A percentile compares a stretch with the other conserved stretches of the same genome.
phyloP scores from a whole-genome alignment of 1,284 basidiomycete species.

The Cutaneotrichosporon sp. region DNA sequence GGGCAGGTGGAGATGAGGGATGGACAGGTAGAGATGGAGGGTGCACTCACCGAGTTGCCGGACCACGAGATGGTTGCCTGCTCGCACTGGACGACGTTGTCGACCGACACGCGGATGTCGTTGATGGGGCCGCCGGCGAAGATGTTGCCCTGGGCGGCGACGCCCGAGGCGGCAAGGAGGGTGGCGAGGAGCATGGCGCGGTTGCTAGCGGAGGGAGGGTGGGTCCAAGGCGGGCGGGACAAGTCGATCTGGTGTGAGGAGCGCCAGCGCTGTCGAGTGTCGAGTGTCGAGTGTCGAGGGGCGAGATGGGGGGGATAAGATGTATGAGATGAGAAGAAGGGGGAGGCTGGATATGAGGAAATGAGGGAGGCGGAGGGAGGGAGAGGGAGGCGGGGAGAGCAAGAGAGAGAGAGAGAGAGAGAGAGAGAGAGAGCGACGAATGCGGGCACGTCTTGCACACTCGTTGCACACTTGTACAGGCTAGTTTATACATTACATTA shows the following conservation, averaged over 20 bases:
- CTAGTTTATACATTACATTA: too few species aligned
- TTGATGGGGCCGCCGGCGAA: conserved; percentile 28
- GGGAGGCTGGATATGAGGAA: neutral
- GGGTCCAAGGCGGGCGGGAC: too few species aligned
- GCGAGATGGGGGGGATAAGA: neutral
- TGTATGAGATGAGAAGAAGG: neutral
- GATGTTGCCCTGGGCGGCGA: neutral
- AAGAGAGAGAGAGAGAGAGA: too few species aligned
- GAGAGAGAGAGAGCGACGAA: too few species aligned
- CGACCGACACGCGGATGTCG: conserved; percentile 40
- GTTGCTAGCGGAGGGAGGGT: neutral
- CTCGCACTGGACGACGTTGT: conserved; percentile 44
- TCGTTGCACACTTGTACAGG: too few species aligned
- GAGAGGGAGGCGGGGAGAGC: too few species aligned
- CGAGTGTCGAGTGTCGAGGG: too few species aligned
- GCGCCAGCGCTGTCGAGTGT: neutral
- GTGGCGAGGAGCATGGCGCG: neutral
- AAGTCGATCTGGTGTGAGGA: neutral
- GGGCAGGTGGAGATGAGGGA: too few species aligned
- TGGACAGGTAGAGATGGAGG: neutral
- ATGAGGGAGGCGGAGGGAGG: neutral
- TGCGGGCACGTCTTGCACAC: too few species aligned
- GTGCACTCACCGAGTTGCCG: conserved; percentile 34
- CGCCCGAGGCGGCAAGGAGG: conserved; percentile 1
- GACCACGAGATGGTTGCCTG: conserved; percentile 45